Evolutionary conservation across 805 yeast species (phyloP), one percentile per base, ranked within the genome.

Genomic region (Komagataella kurtzmanii): DNA sequence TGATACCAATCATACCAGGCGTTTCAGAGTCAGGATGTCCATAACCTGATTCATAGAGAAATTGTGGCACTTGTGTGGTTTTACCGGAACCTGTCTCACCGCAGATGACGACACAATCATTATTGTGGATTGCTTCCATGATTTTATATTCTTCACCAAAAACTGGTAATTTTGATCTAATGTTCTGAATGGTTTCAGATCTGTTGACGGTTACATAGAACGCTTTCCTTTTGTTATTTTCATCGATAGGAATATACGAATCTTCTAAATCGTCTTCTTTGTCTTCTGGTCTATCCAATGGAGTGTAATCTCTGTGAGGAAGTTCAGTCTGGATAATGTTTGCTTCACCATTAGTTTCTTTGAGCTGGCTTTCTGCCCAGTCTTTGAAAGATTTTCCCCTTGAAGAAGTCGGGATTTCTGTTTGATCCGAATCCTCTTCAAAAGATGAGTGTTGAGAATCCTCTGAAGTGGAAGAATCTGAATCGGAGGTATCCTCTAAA

Each of bases 31-130:
- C 73, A 6, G 63, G 57, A 47, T 68, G 65, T 4, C 97, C 97
- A 62, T 84, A 91, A 1, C 98, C 98, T 0, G 96, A 80, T 66
- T 93, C 99, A 61, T 81, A 88, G 47, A 93, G 67, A 61, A 93
- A 93, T 64, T 93, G 99, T 0, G 99, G 99, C 4, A 93, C 90
- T 67, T 93, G 99, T 0, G 99, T 93, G 1, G 99, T 93, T 65
- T 93, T 93, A 67, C 99, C 99, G 2, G 97, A 89, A 59, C 99
- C 99, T 1, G 99, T 93, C 60, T 90, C 98, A 73, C 99, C 99
- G 70, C 97, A 91, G 23, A 93, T 75, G 12, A 93, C 83, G 0
- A 90, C 81, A 54, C 91, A 85, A 60, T 90, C 97, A 61, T 91
- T 86, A 60, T 91, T 95, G 62, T 86, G 87, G 50, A 93, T 78